Evolutionary conservation across 352 stramenopile species (phyloP).

Genomic region (Globisporangium radiosum): DNA sequence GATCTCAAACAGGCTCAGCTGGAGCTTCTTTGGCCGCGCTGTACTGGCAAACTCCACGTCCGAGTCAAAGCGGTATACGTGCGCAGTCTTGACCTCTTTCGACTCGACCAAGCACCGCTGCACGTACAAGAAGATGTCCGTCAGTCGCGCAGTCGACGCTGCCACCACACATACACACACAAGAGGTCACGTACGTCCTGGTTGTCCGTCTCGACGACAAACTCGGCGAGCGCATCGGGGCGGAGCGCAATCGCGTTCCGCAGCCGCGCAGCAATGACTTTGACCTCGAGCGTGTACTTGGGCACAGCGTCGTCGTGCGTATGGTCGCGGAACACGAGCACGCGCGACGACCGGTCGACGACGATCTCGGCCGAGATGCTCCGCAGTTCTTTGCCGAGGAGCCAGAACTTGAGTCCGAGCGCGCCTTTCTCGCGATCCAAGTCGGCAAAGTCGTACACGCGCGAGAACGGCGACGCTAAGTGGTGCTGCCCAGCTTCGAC

Average conservation of each 20-base stretch:
- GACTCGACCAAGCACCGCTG: slow-evolving; percentile 46
- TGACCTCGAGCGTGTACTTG: slow-evolving; percentile 77
- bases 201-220: slow-evolving; percentile 62
- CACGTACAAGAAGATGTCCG: neutral
- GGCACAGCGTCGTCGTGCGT: slow-evolving; percentile 35
- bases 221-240: slow-evolving; percentile 49
- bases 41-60: slow-evolving; percentile 68
- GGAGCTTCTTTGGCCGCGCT: slow-evolving; percentile 57
- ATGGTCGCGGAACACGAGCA: slow-evolving; percentile 74
- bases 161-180: neutral
- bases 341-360: slow-evolving; percentile 68
- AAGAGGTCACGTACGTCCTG: slow-evolving; percentile 26
- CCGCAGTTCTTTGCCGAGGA: slow-evolving; percentile 64
- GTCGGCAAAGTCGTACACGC: slow-evolving; percentile 83
- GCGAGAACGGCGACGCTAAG: slow-evolving; percentile 46
- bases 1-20: slow-evolving; percentile 65
- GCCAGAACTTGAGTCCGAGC: slow-evolving; percentile 58
- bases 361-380: slow-evolving; percentile 71
- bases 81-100: slow-evolving; percentile 66
- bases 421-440: slow-evolving; percentile 70
- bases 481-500: slow-evolving; percentile 41
- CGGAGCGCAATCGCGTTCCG: slow-evolving; percentile 54
- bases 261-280: slow-evolving; percentile 71
- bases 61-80: slow-evolving; percentile 81
- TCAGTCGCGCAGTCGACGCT: neutral